Base-by-base conservation (phyloP, 2,329 filamentous ascomycete genomes). In the Juglanconis juglandina region DNA sequence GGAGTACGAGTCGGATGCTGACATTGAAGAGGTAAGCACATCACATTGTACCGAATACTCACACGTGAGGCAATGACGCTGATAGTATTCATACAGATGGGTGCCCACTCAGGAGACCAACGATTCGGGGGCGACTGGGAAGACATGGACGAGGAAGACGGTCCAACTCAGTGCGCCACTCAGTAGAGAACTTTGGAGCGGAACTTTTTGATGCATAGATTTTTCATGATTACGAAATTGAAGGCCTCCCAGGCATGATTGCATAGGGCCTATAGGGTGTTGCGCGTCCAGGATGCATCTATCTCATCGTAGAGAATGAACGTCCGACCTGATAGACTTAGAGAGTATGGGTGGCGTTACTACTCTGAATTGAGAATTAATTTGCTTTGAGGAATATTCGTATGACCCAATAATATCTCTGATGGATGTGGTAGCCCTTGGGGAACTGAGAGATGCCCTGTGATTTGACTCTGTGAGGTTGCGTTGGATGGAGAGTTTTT, bases 1-100 rank as follows among this genome's bases (percentile, higher is more conserved):
- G 1, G 85, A 91, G 3, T 96, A 91, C 68, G 90, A 96, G 64
- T 84, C 85, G n/a, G 86, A 93, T 65, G 91, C 87, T 3, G 88
- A 92, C 68, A 84, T 96, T 67, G 91, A 97, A 55, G 87, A 92
- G 69, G 87, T 88, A 74, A 75, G 81, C 41, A 24, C 10, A 3
- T 35, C 34, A 9, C 10, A 11, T 24, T 62, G 14, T 35, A 17
- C 39, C 11, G 37, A 9, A 37, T 5, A 8, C 0, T 4, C 5
- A 17, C 3, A 5, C 5, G 5, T 34, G 11, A 24, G 24, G 10
- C 32, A 35, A 46, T 14, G 55, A 32, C 58, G 56, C 63, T 67
- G 41, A 61, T 37, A 30, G 48, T 53, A 49, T 42, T 9, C 51
- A 64, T 48, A 35, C 61, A 88, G 78, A 92, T 92, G 80, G 90